phyloP scores from a whole-genome alignment of 2,329 filamentous ascomycete species.

The Colletotrichum lupini region DNA sequence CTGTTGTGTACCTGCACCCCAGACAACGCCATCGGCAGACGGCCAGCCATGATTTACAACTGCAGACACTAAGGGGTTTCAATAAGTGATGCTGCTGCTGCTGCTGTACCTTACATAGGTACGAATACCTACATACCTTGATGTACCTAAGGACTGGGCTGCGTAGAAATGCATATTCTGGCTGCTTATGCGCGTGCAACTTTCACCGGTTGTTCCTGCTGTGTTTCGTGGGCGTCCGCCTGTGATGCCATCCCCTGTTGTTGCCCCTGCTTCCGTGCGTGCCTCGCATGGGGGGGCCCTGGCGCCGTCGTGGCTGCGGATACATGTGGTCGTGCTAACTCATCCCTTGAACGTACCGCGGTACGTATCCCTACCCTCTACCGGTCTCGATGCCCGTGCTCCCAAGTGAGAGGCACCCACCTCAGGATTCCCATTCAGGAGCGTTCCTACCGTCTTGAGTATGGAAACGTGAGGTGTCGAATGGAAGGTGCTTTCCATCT shows the following conservation, averaged over 20 bases:
- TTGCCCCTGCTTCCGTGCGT: conserved; percentile 15
- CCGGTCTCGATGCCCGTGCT: not conserved
- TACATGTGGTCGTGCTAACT: conserved; percentile 23
- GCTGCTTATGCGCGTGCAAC: not conserved
- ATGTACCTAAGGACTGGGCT: not conserved
- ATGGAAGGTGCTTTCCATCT: not conserved
- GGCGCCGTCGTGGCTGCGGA: conserved; percentile 12
- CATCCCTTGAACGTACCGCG: conserved; percentile 1
- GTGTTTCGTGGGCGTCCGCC: not conserved
- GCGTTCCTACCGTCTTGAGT: not conserved
- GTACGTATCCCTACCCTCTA: not conserved
- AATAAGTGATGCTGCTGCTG: not conserved
- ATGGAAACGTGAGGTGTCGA: not conserved
- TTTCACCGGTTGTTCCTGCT: not conserved
- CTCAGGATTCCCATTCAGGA: not conserved
- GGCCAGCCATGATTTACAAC: not conserved
- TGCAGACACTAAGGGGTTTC: not conserved
- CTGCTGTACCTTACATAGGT: not conserved
- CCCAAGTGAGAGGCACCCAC: not conserved
- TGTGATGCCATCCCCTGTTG: not conserved
- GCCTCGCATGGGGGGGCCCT: conserved; percentile 26
- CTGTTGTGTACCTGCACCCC: not conserved
- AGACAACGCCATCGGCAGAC: not conserved
- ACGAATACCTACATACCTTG: not conserved
- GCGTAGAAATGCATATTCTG: not conserved